A percentile compares a stretch with the other conserved stretches of the same genome.
phyloP scores from a whole-genome alignment of 306 rosid species.

The Prunus armeniaca region DNA sequence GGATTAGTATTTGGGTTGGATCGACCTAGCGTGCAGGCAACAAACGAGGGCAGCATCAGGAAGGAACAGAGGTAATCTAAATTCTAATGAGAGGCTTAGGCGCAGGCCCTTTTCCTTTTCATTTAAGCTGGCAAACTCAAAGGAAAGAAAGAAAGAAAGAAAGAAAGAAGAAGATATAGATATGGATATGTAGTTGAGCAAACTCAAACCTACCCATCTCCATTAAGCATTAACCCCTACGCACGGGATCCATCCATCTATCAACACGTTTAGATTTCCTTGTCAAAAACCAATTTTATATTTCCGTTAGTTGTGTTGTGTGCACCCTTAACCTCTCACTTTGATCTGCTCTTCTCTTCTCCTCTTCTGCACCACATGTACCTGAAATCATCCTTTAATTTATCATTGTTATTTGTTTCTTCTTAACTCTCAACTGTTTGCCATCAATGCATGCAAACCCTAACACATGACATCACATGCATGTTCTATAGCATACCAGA shows the following conservation, averaged over 20 bases:
- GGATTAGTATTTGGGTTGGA: not conserved
- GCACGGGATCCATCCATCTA: not conserved
- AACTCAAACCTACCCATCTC: conserved; percentile 35
- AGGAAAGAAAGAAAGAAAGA: no score
- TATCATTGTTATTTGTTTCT: not conserved
- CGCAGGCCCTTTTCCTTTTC: no score
- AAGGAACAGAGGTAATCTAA: no score
- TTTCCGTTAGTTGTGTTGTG: conserved; percentile 21
- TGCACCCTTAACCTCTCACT: not conserved
- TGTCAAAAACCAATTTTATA: not conserved
- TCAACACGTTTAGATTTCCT: conserved; percentile 5
- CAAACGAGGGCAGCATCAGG: no score
- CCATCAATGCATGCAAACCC: conserved; percentile 20
- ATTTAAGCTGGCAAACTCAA: no score
- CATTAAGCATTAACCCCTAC: conserved; percentile 1
- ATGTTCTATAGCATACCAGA: no score
- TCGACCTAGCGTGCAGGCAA: no score
- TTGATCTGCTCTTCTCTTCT: not conserved
- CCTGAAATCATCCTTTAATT: not conserved
- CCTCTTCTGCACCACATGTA: not conserved
- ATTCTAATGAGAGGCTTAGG: no score
- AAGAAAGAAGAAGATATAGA: not conserved
- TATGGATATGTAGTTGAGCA: conserved; percentile 22
- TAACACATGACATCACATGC: not conserved
- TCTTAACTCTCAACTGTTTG: conserved; percentile 26